Conservation (phyloP, 768 basidiomycete genomes). For the Mycena rosella region DNA sequence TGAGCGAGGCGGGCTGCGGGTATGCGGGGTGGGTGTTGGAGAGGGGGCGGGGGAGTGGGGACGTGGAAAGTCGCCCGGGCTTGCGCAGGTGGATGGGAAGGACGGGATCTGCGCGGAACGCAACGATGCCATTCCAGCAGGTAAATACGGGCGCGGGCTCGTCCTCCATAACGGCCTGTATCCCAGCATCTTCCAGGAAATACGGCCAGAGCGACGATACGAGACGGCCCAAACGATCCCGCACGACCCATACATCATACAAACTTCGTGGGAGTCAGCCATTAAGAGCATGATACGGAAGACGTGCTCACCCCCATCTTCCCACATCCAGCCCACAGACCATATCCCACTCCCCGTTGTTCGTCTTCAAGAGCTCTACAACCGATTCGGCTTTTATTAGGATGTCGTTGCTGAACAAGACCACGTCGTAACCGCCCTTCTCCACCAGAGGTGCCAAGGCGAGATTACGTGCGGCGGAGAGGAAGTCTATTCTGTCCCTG, state of each 20-base stretch:
- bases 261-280: background rate
- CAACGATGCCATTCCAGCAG: background rate
- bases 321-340: slow-evolving; percentile 58
- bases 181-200: background rate
- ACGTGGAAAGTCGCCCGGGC: background rate
- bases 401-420: slow-evolving; percentile 59
- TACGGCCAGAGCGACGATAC: background rate
- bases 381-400: slow-evolving; percentile 55
- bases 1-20: background rate
- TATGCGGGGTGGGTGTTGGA: background rate
- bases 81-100: background rate
- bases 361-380: slow-evolving; percentile 53
- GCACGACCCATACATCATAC: background rate
- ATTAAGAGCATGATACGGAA: background rate
- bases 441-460: slow-evolving; percentile 55
- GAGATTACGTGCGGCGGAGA: slow-evolving; percentile 54
- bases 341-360: slow-evolving; percentile 55
- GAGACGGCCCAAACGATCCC: background rate
- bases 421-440: slow-evolving; percentile 52
- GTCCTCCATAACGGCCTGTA: background rate
- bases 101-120: background rate
- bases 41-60: background rate
- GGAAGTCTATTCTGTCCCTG: slow-evolving; percentile 50
- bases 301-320: slow-evolving; percentile 39
- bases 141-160: background rate